Evolutionary conservation across 257 asterid species (phyloP).

Genomic region (Vinca minor): DNA sequence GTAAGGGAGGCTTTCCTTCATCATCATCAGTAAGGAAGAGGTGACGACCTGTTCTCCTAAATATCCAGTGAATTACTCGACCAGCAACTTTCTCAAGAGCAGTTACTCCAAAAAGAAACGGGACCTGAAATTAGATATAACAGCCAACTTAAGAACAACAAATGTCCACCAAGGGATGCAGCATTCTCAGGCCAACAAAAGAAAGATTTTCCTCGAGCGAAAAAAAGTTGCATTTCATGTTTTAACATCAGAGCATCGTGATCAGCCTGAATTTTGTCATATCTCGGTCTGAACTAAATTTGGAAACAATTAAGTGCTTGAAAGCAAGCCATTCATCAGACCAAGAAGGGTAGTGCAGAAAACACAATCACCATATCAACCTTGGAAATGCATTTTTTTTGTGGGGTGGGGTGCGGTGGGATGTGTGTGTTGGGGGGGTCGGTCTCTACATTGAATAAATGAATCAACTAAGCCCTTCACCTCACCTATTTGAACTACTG

Average conservation of each 20-base stretch:
- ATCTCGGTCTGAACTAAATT: not conserved
- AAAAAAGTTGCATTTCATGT: not conserved
- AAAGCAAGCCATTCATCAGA: not conserved
- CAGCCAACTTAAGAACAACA: not conserved
- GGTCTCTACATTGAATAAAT: not conserved
- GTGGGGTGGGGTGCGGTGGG: too few relatives aligned
- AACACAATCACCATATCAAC: not conserved
- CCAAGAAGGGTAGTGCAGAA: not conserved
- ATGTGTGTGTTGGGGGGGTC: too few relatives aligned
- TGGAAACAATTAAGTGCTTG: not conserved
- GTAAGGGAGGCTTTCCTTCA: constrained; percentile 83
- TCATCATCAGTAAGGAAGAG: constrained; percentile 82
- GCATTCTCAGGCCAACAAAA: not conserved
- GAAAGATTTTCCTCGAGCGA: not conserved
- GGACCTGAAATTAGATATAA: constrained; percentile 48
- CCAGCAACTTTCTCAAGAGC: constrained; percentile 75
- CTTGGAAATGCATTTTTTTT: not conserved
- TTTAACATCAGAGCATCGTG: not conserved
- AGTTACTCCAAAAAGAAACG: constrained; percentile 91
- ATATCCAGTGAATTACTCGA: constrained; percentile 74
- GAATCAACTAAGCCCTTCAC: not conserved
- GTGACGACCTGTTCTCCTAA: constrained; percentile 91
- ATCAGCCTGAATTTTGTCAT: not conserved
- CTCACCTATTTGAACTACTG: not conserved
- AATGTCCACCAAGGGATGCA: not conserved